These are phyloP conservation scores for Aspergillus luchuensis DNA, from an alignment of 2,329 filamentous ascomycete genomes.

Conservation along the genomic window DNA sequence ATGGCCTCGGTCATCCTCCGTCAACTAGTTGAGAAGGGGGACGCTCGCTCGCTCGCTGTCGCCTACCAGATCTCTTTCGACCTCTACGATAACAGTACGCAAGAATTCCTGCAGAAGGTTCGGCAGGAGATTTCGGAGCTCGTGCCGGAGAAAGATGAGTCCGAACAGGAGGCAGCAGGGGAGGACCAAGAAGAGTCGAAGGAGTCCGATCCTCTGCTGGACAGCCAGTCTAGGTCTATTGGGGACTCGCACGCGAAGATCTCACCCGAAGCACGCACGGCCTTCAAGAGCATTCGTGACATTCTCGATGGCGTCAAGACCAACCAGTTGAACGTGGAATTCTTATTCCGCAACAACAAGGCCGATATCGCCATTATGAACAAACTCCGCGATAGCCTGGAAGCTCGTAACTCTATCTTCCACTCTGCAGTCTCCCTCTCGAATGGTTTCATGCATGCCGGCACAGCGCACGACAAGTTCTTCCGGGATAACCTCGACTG, in stretches of 20 bases:
- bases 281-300: slow-evolving; percentile 59
- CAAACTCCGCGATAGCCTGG: slow-evolving; percentile 92
- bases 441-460: slow-evolving; percentile 99
- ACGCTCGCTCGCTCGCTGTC: slow-evolving; percentile 75
- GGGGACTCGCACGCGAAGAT: slow-evolving; percentile 44
- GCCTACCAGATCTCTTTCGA: slow-evolving; percentile 99
- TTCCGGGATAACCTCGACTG: slow-evolving; percentile 98
- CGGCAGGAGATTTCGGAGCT: slow-evolving; percentile 72
- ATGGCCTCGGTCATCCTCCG: slow-evolving; percentile 85
- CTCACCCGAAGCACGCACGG: slow-evolving; percentile 55
- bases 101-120: slow-evolving; percentile 92
- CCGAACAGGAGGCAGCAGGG: slow-evolving; percentile 47
- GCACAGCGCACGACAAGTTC: slow-evolving; percentile 96
- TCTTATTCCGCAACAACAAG: slow-evolving; percentile 92
- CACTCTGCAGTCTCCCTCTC: slow-evolving; percentile 96
- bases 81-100: slow-evolving; percentile 96
- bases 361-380: slow-evolving; percentile 90
- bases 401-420: slow-evolving; percentile 97
- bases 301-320: slow-evolving; percentile 87
- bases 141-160: slow-evolving; percentile 45
- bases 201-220: slow-evolving; percentile 62
- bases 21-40: slow-evolving; percentile 76
- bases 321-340: slow-evolving; percentile 93
- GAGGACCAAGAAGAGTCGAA: slow-evolving; percentile 56
- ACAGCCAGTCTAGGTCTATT: slow-evolving; percentile 49